Evolutionary conservation across 305 asterid species (phyloP).

Genomic region (Fraxinus latifolia): DNA sequence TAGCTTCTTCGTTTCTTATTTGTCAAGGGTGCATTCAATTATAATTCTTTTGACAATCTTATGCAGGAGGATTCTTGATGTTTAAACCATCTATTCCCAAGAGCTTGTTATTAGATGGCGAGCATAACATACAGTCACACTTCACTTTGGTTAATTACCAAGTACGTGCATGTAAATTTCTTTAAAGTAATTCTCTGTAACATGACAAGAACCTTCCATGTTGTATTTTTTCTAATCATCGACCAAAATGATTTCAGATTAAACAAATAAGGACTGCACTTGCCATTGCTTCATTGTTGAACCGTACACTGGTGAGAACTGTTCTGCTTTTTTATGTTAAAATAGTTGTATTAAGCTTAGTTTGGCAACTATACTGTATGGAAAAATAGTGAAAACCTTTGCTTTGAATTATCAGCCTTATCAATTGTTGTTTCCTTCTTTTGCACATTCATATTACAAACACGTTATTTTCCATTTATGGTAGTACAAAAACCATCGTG

Average conservation of each 20-base stretch:
- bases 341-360: background rate
- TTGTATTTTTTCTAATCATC: slow-evolving; percentile 22
- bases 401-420: background rate
- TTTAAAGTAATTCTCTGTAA: background rate
- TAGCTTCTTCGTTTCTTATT: slow-evolving; percentile 16
- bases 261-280: slow-evolving; percentile 95
- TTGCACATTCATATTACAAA: background rate
- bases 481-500: background rate
- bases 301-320: slow-evolving; percentile 80
- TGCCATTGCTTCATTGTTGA: slow-evolving; percentile 79
- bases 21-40: background rate
- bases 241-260: slow-evolving; percentile 46
- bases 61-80: slow-evolving; percentile 84
- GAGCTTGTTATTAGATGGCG: slow-evolving; percentile 82
- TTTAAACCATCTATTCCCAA: slow-evolving; percentile 87
- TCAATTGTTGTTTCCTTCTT: background rate
- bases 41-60: slow-evolving; percentile 23
- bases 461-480: background rate
- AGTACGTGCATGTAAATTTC: slow-evolving; percentile 42
- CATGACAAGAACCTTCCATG: slow-evolving; percentile 5
- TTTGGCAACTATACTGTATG: background rate
- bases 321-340: slow-evolving; percentile 18
- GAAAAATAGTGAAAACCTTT: background rate
- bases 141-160: slow-evolving; percentile 87
- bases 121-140: slow-evolving; percentile 78